Conservation (phyloP, 1,284 basidiomycete genomes). For the Pseudozyma sp. region DNA sequence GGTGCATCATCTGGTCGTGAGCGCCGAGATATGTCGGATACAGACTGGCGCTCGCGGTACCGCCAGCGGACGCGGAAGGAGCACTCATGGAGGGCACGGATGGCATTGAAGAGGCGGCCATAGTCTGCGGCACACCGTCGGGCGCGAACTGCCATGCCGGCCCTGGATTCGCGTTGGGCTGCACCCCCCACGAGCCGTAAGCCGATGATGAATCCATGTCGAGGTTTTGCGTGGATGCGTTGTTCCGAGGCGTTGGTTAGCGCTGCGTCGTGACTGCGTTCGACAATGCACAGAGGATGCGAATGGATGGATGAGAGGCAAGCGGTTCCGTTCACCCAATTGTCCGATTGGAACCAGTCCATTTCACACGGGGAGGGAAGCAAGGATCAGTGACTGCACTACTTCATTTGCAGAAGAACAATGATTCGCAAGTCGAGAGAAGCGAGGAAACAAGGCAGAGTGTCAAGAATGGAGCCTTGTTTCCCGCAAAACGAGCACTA, state of each 20-base stretch:
- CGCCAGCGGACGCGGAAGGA: slow-evolving; percentile 2
- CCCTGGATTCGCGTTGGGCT: slow-evolving; percentile 14
- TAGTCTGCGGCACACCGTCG: slow-evolving; percentile 10
- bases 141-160: slow-evolving; percentile 19
- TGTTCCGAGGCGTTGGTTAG: neutral
- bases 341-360: too few relatives aligned
- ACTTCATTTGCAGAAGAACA: too few relatives aligned
- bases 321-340: too few relatives aligned
- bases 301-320: too few relatives aligned
- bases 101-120: neutral
- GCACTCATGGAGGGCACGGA: slow-evolving; percentile 8
- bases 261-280: neutral
- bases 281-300: too few relatives aligned
- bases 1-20: slow-evolving; percentile 5
- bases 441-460: too few relatives aligned
- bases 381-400: too few relatives aligned
- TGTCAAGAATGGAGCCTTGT: too few relatives aligned
- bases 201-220: slow-evolving; percentile 17
- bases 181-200: slow-evolving; percentile 24
- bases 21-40: slow-evolving; percentile 2
- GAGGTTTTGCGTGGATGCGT: slow-evolving; percentile 1
- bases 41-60: neutral
- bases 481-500: too few relatives aligned
- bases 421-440: too few relatives aligned
- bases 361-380: too few relatives aligned